Conservation (phyloP, 106 monocot species). For the Dendrobium huoshanense region DNA sequence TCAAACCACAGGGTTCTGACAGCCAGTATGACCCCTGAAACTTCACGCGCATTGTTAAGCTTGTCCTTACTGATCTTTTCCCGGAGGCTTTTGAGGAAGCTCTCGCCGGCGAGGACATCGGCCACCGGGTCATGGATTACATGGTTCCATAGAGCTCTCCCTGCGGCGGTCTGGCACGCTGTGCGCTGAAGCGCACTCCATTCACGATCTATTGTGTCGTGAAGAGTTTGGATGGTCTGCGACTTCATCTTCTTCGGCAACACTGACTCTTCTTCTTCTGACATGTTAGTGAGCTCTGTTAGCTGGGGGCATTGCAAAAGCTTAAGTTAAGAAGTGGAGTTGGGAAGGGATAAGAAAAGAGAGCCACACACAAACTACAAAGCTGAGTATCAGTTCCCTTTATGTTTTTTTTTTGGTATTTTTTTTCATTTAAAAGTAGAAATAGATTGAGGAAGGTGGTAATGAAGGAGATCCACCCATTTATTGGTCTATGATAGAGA, state of each 20-base stretch:
- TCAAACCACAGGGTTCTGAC: constrained; percentile 89
- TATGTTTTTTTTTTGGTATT: not conserved
- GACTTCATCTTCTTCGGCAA: constrained; percentile 31
- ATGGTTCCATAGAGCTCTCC: constrained; percentile 69
- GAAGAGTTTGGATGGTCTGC: constrained; percentile 40
- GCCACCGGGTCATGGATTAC: constrained; percentile 73
- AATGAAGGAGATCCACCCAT: not conserved
- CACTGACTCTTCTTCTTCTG: constrained; percentile 19
- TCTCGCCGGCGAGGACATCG: constrained; percentile 66
- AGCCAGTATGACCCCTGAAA: constrained; percentile 81
- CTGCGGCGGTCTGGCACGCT: constrained; percentile 90
- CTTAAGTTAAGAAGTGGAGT: not conserved
- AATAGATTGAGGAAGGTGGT: not conserved
- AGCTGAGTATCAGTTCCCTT: not conserved
- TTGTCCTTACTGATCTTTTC: constrained; percentile 66
- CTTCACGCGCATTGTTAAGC: constrained; percentile 49
- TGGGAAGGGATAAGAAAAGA: constrained; percentile 75
- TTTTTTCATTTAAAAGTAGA: not conserved
- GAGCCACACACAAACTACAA: constrained; percentile 42
- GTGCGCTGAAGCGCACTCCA: constrained; percentile 50
- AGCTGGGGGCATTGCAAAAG: not conserved
- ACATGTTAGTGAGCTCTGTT: constrained; percentile 4
- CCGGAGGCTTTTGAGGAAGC: constrained; percentile 45
- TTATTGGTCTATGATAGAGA: not conserved
- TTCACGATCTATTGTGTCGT: constrained; percentile 43